Conservation (phyloP, 441 rosid genomes). For the Rhodomyrtus psidioides region DNA sequence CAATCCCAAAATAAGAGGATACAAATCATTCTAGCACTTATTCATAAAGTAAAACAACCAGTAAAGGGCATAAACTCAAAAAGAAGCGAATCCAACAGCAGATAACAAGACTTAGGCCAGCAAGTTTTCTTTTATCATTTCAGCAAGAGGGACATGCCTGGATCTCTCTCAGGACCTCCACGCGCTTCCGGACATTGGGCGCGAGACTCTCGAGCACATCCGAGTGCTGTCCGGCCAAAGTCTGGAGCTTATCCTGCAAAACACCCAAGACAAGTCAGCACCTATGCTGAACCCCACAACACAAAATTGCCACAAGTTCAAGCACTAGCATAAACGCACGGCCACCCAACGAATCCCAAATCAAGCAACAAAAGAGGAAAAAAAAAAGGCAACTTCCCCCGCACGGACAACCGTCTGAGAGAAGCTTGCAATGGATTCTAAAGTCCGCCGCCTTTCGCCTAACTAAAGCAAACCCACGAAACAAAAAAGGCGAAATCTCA, state of each 20-base stretch:
- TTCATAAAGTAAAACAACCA: neutral
- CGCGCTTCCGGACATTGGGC: slow-evolving; percentile 61
- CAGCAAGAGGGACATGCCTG: slow-evolving; percentile 35
- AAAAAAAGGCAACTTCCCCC: neutral
- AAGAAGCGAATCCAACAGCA: neutral
- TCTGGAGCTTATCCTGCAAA: slow-evolving; percentile 68
- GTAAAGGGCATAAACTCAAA: neutral
- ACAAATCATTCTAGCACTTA: too few relatives aligned
- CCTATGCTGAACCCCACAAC: neutral
- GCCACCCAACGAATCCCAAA: neutral
- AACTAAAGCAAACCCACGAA: neutral
- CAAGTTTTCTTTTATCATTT: neutral
- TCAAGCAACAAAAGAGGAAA: neutral
- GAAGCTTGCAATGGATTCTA: neutral
- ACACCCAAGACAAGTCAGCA: neutral
- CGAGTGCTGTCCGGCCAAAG: slow-evolving; percentile 62
- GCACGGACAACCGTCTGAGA: neutral
- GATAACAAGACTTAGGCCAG: neutral
- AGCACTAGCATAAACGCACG: neutral
- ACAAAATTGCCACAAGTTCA: neutral
- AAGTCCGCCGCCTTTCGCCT: neutral
- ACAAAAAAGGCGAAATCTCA: neutral
- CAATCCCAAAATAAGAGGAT: neutral
- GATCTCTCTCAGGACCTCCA: slow-evolving; percentile 75
- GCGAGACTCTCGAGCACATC: slow-evolving; percentile 54